Conservation (phyloP, 2,329 filamentous ascomycete genomes). For the Paecilomyces formosus region DNA sequence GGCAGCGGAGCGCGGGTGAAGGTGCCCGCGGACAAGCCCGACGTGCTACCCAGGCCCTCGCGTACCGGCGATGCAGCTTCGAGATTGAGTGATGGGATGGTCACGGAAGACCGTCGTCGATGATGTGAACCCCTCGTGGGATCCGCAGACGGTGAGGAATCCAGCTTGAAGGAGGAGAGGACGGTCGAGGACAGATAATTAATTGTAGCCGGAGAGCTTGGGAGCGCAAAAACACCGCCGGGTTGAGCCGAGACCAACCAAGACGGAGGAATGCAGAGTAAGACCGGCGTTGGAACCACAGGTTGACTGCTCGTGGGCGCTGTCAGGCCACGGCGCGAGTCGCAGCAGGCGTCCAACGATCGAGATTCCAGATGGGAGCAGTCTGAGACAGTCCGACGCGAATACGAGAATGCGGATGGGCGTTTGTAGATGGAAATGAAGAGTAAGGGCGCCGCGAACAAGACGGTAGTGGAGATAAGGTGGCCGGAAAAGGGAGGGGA, state of each 20-base stretch:
- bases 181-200: background rate
- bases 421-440: background rate
- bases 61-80: constrained; percentile 23
- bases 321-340: background rate
- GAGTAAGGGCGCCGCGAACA: background rate
- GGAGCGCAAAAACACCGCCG: background rate
- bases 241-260: background rate
- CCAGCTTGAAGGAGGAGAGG: constrained; percentile 11
- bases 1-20: constrained; percentile 37
- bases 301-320: background rate
- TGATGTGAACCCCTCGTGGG: constrained; percentile 22
- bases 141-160: constrained; percentile 39
- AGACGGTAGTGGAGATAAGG: background rate
- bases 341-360: background rate
- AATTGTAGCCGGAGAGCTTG: background rate
- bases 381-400: background rate
- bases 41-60: constrained; percentile 14
- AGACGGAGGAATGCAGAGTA: background rate
- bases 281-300: background rate
- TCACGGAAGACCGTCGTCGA: constrained; percentile 36
- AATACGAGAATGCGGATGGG: background rate
- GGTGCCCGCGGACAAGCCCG: constrained; percentile 15
- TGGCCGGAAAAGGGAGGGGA: background rate
- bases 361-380: background rate
- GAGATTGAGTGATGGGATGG: constrained; percentile 38